Percentiles rank a stretch among this genome's conserved stretches.
phyloP scores from a whole-genome alignment of 805 yeast species.

The Saccharomycopsis olivae region DNA sequence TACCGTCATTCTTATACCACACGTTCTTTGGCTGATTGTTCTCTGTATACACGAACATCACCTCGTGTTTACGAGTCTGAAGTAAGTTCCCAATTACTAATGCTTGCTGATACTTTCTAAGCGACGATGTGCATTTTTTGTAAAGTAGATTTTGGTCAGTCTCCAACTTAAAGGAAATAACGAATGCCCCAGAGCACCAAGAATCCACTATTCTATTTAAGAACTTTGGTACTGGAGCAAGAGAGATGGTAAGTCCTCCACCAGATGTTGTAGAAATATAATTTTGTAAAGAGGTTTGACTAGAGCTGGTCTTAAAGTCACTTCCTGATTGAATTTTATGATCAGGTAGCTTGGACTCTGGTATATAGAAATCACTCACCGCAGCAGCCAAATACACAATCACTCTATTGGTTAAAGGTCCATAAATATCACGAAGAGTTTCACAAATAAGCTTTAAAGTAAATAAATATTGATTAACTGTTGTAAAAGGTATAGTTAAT shows the following conservation, averaged over 20 bases:
- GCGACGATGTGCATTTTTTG: conserved; percentile 66
- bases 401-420: conserved; percentile 39
- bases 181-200: conserved; percentile 95
- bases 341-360: conserved; percentile 74
- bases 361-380: conserved; percentile 92
- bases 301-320: too few relatives aligned
- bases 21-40: conserved; percentile 13
- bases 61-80: conserved; percentile 82
- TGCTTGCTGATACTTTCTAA: conserved; percentile 81
- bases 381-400: conserved; percentile 93
- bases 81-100: conserved; percentile 88
- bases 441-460: conserved; percentile 62
- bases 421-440: conserved; percentile 27
- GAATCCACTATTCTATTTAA: conserved; percentile 75
- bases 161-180: conserved; percentile 87
- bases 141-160: conserved; percentile 68
- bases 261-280: conserved; percentile 18
- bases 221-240: conserved; percentile 96
- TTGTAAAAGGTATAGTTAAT: conserved; percentile 77
- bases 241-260: conserved; percentile 73
- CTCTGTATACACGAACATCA: conserved; percentile 63
- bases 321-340: conserved; percentile 82
- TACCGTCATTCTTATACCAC: neutral
- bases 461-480: conserved; percentile 88
- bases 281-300: neutral